phyloP scores from a whole-genome alignment of 2,329 filamentous ascomycete genomes.

The Sclerotinia subarctica region DNA sequence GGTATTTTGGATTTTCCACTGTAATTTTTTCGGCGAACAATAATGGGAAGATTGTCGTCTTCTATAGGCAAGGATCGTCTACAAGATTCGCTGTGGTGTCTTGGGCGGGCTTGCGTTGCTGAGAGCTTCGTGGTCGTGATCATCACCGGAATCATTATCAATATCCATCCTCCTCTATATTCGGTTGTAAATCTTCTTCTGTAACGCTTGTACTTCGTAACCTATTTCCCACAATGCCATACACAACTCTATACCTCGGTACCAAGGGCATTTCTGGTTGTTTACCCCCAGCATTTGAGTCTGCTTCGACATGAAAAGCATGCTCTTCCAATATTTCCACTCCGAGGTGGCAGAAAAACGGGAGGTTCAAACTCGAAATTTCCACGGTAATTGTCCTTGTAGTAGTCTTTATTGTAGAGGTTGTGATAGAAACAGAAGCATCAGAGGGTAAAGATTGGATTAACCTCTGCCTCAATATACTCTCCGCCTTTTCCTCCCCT shows the following conservation, averaged over 20 bases:
- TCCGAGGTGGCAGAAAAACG: constrained; percentile 54
- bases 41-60: background rate
- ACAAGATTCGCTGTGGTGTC: background rate
- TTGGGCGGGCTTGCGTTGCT: background rate
- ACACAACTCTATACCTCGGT: constrained; percentile 54
- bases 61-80: background rate
- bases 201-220: constrained; percentile 43
- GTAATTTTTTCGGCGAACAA: background rate
- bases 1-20: constrained; percentile 14
- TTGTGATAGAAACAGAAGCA: constrained; percentile 58
- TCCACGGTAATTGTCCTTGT: constrained; percentile 64
- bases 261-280: constrained; percentile 24
- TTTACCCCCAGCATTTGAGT: constrained; percentile 26
- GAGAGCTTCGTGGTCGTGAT: background rate
- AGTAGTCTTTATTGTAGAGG: constrained; percentile 55
- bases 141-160: constrained; percentile 20
- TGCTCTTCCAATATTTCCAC: constrained; percentile 57
- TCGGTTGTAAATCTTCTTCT: constrained; percentile 30
- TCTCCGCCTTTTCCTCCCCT: constrained; percentile 44
- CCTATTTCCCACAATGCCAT: constrained; percentile 54
- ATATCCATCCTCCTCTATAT: constrained; percentile 31
- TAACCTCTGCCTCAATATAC: constrained; percentile 52
- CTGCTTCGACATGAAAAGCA: constrained; percentile 28
- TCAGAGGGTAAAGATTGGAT: constrained; percentile 53
- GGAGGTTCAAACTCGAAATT: constrained; percentile 52